Percentiles rank a stretch among this genome's conserved stretches.
Evolutionary conservation across 352 stramenopile species (phyloP).

Genomic region (Globisporangium heterothallicum): DNA sequence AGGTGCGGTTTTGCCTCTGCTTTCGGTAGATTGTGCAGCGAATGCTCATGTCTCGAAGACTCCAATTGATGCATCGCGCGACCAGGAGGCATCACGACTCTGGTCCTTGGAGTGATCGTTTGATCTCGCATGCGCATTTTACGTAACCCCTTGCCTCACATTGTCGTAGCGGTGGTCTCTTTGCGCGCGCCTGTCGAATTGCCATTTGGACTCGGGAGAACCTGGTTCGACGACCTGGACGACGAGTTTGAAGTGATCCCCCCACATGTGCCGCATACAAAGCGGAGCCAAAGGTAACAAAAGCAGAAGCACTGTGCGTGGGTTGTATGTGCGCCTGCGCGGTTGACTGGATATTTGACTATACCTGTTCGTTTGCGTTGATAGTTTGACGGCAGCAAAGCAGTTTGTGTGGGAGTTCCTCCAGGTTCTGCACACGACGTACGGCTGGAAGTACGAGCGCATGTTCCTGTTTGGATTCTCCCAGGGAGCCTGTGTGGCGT

Average conservation of each 20-base stretch:
- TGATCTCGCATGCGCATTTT: too few relatives aligned
- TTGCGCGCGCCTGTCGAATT: constrained; percentile 48
- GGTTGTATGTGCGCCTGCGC: neutral
- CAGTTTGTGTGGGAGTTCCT: constrained; percentile 47
- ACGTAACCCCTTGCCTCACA: too few relatives aligned
- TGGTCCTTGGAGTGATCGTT: too few relatives aligned
- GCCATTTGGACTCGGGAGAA: constrained; percentile 46
- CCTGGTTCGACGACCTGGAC: constrained; percentile 58
- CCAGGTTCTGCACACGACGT: constrained; percentile 34
- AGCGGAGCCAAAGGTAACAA: constrained; percentile 41
- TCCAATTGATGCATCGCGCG: too few relatives aligned
- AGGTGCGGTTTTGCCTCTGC: too few relatives aligned
- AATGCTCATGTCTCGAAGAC: too few relatives aligned
- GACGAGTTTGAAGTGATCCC: constrained; percentile 41
- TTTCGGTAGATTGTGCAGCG: too few relatives aligned
- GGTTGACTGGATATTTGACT: neutral
- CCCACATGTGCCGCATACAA: constrained; percentile 22
- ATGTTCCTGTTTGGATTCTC: constrained; percentile 67
- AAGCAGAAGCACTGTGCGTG: neutral
- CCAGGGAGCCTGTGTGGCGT: constrained; percentile 57
- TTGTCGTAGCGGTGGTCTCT: constrained; percentile 30
- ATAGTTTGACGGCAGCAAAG: constrained; percentile 29
- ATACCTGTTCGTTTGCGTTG: neutral
- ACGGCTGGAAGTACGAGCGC: constrained; percentile 43
- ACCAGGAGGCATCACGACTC: too few relatives aligned